Percentiles rank a stretch among this genome's conserved stretches.
These are phyloP conservation scores for Podospora bellae-mahoneyi DNA, from an alignment of 495 filamentous ascomycete species.

Conservation along the genomic window DNA sequence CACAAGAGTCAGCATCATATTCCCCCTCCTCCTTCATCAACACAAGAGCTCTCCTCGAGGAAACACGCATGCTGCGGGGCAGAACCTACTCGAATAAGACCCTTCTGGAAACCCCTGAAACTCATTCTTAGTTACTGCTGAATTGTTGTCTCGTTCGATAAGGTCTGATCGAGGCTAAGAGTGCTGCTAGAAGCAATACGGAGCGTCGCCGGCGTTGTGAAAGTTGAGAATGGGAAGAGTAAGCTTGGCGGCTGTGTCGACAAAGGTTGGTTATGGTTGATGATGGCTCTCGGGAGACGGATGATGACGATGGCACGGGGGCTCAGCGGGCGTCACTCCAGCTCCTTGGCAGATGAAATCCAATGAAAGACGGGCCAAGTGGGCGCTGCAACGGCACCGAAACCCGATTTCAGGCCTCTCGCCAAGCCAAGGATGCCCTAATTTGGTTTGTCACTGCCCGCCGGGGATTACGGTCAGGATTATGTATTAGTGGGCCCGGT, in stretches of 20 bases:
- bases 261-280: slow-evolving; percentile 1
- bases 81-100: slow-evolving; percentile 67
- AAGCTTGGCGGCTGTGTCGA: background rate
- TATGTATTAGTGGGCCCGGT: background rate
- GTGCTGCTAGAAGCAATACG: background rate
- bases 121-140: slow-evolving; percentile 60
- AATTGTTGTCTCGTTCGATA: background rate
- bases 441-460: slow-evolving; percentile 1
- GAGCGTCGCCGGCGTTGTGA: background rate
- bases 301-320: slow-evolving; percentile 28
- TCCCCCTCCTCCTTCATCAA: background rate
- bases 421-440: background rate
- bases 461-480: background rate
- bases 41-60: background rate
- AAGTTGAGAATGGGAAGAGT: slow-evolving; percentile 2
- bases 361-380: slow-evolving; percentile 18
- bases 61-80: slow-evolving; percentile 11
- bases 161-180: background rate
- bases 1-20: background rate
- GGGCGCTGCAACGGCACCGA: slow-evolving; percentile 20
- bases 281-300: slow-evolving; percentile 19
- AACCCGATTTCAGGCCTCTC: background rate
- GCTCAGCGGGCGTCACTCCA: slow-evolving; percentile 21
- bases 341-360: slow-evolving; percentile 29
- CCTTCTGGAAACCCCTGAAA: slow-evolving; percentile 93